phyloP scores from a whole-genome alignment of 345 rosid species.

The Linum tenue region DNA sequence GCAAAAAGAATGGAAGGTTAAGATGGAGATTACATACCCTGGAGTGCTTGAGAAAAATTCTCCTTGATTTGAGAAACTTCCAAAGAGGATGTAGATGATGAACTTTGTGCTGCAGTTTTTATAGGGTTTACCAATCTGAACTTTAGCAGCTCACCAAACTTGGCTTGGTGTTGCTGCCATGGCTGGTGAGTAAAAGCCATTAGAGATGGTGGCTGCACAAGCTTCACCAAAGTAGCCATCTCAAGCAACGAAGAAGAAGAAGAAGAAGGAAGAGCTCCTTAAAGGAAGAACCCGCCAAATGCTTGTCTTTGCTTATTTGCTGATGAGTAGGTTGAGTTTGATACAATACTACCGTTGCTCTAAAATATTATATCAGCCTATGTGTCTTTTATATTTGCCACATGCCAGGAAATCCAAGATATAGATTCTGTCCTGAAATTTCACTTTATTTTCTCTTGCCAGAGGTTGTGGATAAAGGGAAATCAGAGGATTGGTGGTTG shows the following conservation, averaged over 20 bases:
- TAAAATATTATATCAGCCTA: not conserved
- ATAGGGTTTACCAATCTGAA: not conserved
- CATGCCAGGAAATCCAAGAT: too few relatives aligned
- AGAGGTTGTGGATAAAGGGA: not conserved
- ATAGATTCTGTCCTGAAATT: too few relatives aligned
- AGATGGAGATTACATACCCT: slow-evolving; percentile 28
- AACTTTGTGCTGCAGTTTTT: not conserved
- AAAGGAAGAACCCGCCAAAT: too few relatives aligned
- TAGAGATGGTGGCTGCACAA: not conserved
- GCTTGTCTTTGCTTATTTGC: not conserved
- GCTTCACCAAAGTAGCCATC: not conserved
- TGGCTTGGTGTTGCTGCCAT: not conserved
- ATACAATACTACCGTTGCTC: too few relatives aligned
- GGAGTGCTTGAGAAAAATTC: slow-evolving; percentile 32
- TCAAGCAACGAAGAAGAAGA: not conserved
- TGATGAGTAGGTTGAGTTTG: not conserved
- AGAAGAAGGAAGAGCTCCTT: not conserved
- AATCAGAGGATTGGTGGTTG: not conserved
- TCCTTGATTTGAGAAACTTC: slow-evolving; percentile 32
- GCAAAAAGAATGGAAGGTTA: not conserved
- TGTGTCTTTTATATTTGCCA: too few relatives aligned
- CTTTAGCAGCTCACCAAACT: not conserved
- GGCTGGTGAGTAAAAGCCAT: not conserved
- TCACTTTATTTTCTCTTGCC: not conserved
- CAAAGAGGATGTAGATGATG: not conserved